Percentiles rank a stretch among this genome's conserved stretches.
Conservation (phyloP, 768 basidiomycete species). For the Termitomyces sp. region DNA sequence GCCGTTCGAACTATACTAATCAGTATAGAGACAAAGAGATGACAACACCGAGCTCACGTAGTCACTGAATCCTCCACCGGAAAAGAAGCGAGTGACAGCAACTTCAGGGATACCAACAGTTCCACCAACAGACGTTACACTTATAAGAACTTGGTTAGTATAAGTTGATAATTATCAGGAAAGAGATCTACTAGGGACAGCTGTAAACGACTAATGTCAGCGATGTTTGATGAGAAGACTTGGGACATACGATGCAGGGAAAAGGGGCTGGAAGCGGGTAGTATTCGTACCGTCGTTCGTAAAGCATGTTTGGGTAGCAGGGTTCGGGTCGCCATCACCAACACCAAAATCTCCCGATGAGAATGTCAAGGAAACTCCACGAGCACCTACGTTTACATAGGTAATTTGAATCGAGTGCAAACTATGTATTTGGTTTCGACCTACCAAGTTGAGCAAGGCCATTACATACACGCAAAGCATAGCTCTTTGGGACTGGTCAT, state of each 20-base stretch:
- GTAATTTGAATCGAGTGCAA: not conserved
- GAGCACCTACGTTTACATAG: conserved; percentile 35
- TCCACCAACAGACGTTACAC: conserved; percentile 68
- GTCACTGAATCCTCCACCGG: conserved; percentile 71
- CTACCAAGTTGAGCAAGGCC: conserved; percentile 60
- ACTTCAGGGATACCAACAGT: conserved; percentile 51
- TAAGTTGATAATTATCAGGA: not conserved
- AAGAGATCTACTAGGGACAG: conserved; percentile 44
- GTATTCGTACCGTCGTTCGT: conserved; percentile 53
- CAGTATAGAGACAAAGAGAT: not conserved
- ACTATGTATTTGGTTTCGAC: not conserved
- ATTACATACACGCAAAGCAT: conserved; percentile 49
- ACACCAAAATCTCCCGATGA: conserved; percentile 67
- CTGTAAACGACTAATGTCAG: conserved; percentile 12
- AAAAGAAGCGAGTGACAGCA: conserved; percentile 45
- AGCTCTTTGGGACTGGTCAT: conserved; percentile 44
- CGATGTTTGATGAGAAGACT: not conserved
- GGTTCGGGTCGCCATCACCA: conserved; percentile 54
- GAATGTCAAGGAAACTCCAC: conserved; percentile 64
- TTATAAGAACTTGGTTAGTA: conserved; percentile 18
- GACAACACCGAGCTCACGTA: conserved; percentile 32
- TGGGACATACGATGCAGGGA: conserved; percentile 46
- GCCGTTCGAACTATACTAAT: conserved; percentile 15
- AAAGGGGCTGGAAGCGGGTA: conserved; percentile 49
- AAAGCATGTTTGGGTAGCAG: conserved; percentile 45